phyloP scores from a whole-genome alignment of 1,284 basidiomycete genomes.

The Volvariella surrecta region DNA sequence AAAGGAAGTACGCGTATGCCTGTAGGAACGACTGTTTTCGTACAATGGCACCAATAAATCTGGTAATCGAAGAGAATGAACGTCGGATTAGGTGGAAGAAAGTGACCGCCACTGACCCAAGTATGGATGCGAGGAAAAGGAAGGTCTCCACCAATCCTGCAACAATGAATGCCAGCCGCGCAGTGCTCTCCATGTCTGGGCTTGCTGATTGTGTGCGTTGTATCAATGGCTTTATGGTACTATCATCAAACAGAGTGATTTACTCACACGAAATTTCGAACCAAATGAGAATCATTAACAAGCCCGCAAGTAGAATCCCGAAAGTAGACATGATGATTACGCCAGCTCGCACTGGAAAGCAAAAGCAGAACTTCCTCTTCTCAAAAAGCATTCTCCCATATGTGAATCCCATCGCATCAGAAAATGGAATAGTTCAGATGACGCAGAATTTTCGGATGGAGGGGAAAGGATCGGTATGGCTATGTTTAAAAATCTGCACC shows the following conservation, averaged over 20 bases:
- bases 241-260: background rate
- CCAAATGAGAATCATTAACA: conserved; percentile 46
- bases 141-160: conserved; percentile 42
- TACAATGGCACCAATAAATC: conserved; percentile 50
- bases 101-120: conserved; percentile 36
- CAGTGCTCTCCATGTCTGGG: conserved; percentile 25
- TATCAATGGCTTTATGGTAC: too few relatives aligned
- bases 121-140: conserved; percentile 39
- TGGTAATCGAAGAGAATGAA: conserved; percentile 15
- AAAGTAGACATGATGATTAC: conserved; percentile 45
- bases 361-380: conserved; percentile 47
- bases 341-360: conserved; percentile 54
- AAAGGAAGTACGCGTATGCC: conserved; percentile 48
- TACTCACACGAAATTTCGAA: conserved; percentile 47
- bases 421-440: too few relatives aligned
- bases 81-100: background rate
- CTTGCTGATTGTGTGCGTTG: too few relatives aligned
- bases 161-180: conserved; percentile 33
- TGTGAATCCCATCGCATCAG: too few relatives aligned
- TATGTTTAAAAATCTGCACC: too few relatives aligned
- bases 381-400: conserved; percentile 34
- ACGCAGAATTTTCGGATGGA: too few relatives aligned
- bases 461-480: too few relatives aligned
- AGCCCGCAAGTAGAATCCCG: conserved; percentile 40
- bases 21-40: conserved; percentile 52